phyloP scores from a whole-genome alignment of 179 eudicot species.

The Amaranthus tricolor region DNA sequence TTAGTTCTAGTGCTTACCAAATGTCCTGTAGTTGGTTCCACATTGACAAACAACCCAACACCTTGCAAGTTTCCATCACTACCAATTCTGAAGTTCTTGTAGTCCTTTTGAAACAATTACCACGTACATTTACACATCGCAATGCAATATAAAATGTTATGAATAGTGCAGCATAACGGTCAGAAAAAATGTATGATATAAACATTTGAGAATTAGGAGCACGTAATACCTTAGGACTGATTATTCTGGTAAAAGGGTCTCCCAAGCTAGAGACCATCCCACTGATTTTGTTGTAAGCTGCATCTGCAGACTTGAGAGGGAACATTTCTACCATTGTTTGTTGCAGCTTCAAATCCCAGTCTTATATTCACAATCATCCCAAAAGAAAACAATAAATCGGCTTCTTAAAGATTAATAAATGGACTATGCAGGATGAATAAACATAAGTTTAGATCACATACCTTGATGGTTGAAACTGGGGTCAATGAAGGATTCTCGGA shows the following conservation, averaged over 20 bases:
- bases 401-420: background rate
- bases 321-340: slow-evolving; percentile 98
- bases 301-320: slow-evolving; percentile 89
- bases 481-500: slow-evolving; percentile 84
- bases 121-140: background rate
- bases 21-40: slow-evolving; percentile 77
- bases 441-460: slow-evolving; percentile 12
- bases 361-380: slow-evolving; percentile 26
- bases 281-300: slow-evolving; percentile 82
- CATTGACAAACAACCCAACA: slow-evolving; percentile 81
- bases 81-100: slow-evolving; percentile 86
- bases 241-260: slow-evolving; percentile 89
- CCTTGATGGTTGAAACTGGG: slow-evolving; percentile 96
- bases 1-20: slow-evolving; percentile 45
- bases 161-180: background rate
- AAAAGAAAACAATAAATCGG: background rate
- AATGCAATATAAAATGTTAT: background rate
- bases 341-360: slow-evolving; percentile 92
- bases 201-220: background rate
- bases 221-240: slow-evolving; percentile 77
- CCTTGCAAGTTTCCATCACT: slow-evolving; percentile 97
- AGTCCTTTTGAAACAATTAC: slow-evolving; percentile 53
- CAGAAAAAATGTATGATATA: background rate
- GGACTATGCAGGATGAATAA: background rate
- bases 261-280: slow-evolving; percentile 94